Evolutionary conservation across 164 flowering plant genomes (phyloP).

Genomic region (Piper longum): DNA sequence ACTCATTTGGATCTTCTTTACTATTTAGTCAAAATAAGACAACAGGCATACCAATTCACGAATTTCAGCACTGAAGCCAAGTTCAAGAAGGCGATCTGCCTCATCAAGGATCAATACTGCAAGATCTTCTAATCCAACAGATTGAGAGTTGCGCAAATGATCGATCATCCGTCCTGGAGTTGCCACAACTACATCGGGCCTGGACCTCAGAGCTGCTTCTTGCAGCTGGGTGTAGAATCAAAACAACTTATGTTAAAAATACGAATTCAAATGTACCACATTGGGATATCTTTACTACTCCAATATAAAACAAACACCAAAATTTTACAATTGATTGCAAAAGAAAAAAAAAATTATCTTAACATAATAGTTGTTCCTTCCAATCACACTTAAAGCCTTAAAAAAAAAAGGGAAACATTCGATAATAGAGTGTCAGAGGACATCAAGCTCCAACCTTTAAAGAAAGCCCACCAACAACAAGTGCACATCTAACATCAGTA

Average conservation of each 20-base stretch:
- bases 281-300: background rate
- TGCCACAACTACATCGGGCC: slow-evolving; percentile 97
- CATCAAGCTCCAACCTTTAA: slow-evolving; percentile 35
- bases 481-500: slow-evolving; percentile 82
- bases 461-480: slow-evolving; percentile 86
- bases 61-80: slow-evolving; percentile 85
- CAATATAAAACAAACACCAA: background rate
- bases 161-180: slow-evolving; percentile 98
- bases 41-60: slow-evolving; percentile 51
- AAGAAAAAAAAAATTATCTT: no score
- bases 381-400: background rate
- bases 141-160: slow-evolving; percentile 86
- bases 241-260: slow-evolving; percentile 3
- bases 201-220: slow-evolving; percentile 72
- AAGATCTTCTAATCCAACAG: slow-evolving; percentile 87
- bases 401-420: background rate
- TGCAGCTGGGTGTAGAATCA: slow-evolving; percentile 37
- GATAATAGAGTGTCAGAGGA: background rate
- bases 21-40: background rate
- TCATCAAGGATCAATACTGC: slow-evolving; percentile 93
- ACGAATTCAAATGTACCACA: background rate
- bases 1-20: no score
- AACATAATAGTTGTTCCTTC: background rate
- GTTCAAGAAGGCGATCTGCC: slow-evolving; percentile 96
- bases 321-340: background rate